Conservation (phyloP, 441 rosid genomes). For the Gossypium davidsonii region DNA sequence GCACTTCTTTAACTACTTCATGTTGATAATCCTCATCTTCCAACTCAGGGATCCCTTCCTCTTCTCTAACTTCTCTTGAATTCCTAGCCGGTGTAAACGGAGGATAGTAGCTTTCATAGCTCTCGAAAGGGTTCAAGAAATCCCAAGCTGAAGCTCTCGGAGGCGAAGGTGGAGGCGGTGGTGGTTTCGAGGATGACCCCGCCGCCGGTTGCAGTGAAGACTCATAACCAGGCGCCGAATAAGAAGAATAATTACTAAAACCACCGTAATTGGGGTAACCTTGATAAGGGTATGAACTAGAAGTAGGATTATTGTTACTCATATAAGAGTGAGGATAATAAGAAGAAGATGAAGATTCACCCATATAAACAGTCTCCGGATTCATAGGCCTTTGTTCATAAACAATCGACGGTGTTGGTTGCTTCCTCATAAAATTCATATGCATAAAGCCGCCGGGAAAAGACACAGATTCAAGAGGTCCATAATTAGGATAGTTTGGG, state of each 20-base stretch:
- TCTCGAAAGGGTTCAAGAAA: slow-evolving; percentile 57
- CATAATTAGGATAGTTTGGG: slow-evolving; percentile 26
- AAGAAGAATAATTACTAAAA: slow-evolving; percentile 25
- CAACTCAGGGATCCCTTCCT: slow-evolving; percentile 91
- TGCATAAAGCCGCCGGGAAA: slow-evolving; percentile 32
- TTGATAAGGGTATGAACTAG: slow-evolving; percentile 22
- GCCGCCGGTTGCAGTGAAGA: slow-evolving; percentile 22
- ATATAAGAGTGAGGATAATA: slow-evolving; percentile 26
- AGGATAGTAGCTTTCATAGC: slow-evolving; percentile 38
- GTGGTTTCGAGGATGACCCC: slow-evolving; percentile 44
- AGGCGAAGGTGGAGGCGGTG: slow-evolving; percentile 82
- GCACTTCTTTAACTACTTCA: slow-evolving; percentile 75
- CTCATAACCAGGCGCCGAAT: slow-evolving; percentile 28
- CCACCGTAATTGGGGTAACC: slow-evolving; percentile 29
- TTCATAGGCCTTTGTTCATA: slow-evolving; percentile 58
- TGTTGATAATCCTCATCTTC: slow-evolving; percentile 65
- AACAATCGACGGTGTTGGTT: slow-evolving; percentile 44
- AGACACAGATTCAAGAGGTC: slow-evolving; percentile 14
- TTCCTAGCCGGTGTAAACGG: slow-evolving; percentile 54
- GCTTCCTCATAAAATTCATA: slow-evolving; percentile 77
- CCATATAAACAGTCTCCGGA: slow-evolving; percentile 43
- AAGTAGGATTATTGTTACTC: slow-evolving; percentile 12
- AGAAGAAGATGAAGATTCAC: slow-evolving; percentile 60
- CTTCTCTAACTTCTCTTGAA: slow-evolving; percentile 78
- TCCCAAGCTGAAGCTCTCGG: slow-evolving; percentile 69